Base-by-base conservation (phyloP, 208 protist genomes). In the Wallacemonas collosoma region DNA sequence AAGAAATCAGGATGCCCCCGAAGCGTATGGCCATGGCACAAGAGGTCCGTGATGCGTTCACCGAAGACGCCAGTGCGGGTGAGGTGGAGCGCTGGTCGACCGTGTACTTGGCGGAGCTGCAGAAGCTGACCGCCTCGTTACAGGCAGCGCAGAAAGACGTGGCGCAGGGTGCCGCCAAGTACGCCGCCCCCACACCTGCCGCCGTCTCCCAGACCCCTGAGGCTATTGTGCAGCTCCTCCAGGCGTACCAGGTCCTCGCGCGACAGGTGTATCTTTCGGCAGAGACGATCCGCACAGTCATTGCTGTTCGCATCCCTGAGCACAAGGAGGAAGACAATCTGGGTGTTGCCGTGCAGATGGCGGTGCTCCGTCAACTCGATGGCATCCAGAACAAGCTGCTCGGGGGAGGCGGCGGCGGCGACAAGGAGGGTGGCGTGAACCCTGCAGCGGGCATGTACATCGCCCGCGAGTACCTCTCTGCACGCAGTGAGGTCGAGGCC, bases 281-380 rank as follows among this genome's bases (percentile, higher is more conserved):
- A 40, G 80, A 95, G 68, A 65, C 71, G 47, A 69, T 95, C 38
- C 88, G 87, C 56, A 86, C 85, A 43, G 87, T 94, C 40, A 89
- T 95, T 51, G 17, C 68, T 7, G 77, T 90, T 43, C 91, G 91
- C 68, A 84, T 95, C 40, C 91, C 91, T 1, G 88, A 93, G 78
- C 41, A 80, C 17, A 95, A 95, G 82, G 83, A 91, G 73, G 91
- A 95, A 72, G 91, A 95, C 74, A 95, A 95, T 76, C 81, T 93
- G 36, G 91, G 91, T 14, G 91, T 95, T 26, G 83, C 75, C 44
- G 91, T 95, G 80, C 91, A 95, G 81, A 67, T 88, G 73, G 56
- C 66, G 1, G 87, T 93, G 35, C 68, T 94, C 48, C 81, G 85
- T 67, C 76, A 81, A 78, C 69, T 95, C 38, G 87, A 87, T 53